These are phyloP conservation scores for Emergomyces orientalis DNA, from an alignment of 2,329 filamentous ascomycete genomes.

Conservation along the genomic window DNA sequence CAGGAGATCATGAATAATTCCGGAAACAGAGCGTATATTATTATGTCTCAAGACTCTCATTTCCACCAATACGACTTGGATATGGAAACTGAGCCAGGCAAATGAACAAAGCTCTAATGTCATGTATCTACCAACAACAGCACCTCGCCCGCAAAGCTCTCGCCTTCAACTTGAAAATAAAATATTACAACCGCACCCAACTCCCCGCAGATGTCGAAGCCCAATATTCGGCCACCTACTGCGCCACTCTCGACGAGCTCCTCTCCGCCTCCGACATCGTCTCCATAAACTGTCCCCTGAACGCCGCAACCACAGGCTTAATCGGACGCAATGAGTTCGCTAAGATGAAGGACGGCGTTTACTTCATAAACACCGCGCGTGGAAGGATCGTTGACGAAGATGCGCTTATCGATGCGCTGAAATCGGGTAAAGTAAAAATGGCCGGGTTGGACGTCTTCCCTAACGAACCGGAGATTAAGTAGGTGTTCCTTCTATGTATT, in stretches of 20 bases:
- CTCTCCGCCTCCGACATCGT: conserved; percentile 35
- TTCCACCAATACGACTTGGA: neutral
- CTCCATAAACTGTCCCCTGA: conserved; percentile 43
- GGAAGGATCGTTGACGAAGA: conserved; percentile 43
- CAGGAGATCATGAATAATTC: neutral
- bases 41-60: neutral
- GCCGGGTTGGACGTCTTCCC: conserved; percentile 44
- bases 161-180: conserved; percentile 38
- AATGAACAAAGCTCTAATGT: neutral
- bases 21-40: neutral
- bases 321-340: conserved; percentile 35
- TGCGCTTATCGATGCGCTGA: conserved; percentile 40
- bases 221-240: conserved; percentile 31
- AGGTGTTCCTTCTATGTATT: neutral
- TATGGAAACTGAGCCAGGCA: neutral
- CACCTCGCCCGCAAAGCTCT: conserved; percentile 33
- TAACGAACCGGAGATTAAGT: conserved; percentile 35
- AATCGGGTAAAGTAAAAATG: conserved; percentile 38
- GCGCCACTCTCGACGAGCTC: conserved; percentile 31
- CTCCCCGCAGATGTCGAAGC: conserved; percentile 30
- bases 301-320: conserved; percentile 31
- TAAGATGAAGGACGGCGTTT: conserved; percentile 40
- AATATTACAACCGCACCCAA: conserved; percentile 37
- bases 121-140: conserved; percentile 11
- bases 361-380: conserved; percentile 45